Evolutionary conservation across 179 eudicot genomes (phyloP), one percentile per base, ranked within the genome.

Genomic region (Pouteria campechiana): DNA sequence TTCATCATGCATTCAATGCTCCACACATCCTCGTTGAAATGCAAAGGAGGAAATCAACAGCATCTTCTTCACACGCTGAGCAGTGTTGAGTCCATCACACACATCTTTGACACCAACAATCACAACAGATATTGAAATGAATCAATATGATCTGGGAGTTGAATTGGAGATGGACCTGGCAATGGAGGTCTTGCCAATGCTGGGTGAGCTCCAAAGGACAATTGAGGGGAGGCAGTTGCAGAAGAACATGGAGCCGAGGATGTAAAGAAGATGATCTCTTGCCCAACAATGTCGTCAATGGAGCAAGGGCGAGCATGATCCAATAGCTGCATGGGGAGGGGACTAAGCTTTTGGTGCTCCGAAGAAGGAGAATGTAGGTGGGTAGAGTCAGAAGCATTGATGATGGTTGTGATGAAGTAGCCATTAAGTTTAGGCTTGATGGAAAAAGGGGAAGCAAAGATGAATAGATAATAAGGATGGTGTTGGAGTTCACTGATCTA

Each of bases 121-220:
- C 2, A 80, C 88, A 16, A 92, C 94, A 3, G 94, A 80, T 9
- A 88, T 24, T 2, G 78, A 64, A 3, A 75, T 87, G 7, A 83
- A 80, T 19, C 71, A 57, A 24, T 83, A 80, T 0, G 54, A 36
- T 0, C 31, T 22, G 0, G 70, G 45, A 0, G 46, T 50, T 6
- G 40, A 18, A 2, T 45, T 39, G 28, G 83, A 72, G 33, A 88
- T 58, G 33, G 94, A 82, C 48, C 60, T 67, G 31, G 85, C 97
- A n/a, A 88, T 80, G 49, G 97, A 70, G 38, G 97, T 88, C 52
- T 88, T 88, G 3, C 97, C 97, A 0, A 84, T 74, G 5, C 97
- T 94, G 17, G 97, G 97, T 15, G 97, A 92, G 41, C 97, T 94
- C 94, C 97, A 88, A 2, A 88, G 57, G 11, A 88, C 42, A 13